A percentile compares a stretch with the other conserved stretches of the same genome.
Evolutionary conservation across 139 green algal species (phyloP).

Genomic region (Nannochloris sp.): DNA sequence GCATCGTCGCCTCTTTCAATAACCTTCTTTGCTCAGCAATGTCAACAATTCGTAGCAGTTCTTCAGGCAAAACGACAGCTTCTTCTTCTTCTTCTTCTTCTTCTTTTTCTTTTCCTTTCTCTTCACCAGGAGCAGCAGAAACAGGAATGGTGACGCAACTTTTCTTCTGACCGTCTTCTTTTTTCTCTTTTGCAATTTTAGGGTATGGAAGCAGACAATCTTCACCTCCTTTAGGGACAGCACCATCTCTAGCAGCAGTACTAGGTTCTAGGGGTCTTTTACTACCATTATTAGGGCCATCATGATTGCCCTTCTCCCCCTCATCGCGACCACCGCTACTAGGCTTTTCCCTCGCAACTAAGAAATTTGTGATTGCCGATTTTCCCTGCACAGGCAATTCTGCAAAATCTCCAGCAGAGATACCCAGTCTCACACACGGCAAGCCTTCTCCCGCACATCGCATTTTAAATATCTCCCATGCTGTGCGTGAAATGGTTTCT

Average conservation of each 20-base stretch:
- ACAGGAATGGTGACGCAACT: neutral
- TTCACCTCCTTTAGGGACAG: neutral
- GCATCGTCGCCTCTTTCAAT: conserved; percentile 9
- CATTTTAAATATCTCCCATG: conserved; percentile 1
- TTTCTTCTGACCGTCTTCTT: neutral
- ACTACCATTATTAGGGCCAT: neutral
- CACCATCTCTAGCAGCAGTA: neutral
- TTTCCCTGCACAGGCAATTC: conserved; percentile 5
- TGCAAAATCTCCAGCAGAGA: conserved; percentile 50
- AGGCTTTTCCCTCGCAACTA: conserved; percentile 3
- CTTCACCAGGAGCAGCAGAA: neutral
- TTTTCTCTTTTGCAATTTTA: neutral
- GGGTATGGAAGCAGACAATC: neutral
- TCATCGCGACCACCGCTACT: neutral
- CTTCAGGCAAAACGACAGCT: neutral
- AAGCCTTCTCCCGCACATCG: conserved; percentile 36
- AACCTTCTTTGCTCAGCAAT: conserved; percentile 23
- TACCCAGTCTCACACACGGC: conserved; percentile 54
- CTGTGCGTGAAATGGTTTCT: neutral
- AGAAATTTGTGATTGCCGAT: conserved; percentile 32
- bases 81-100: neutral
- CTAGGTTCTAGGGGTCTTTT: neutral
- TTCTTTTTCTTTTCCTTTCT: neutral
- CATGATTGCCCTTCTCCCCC: neutral
- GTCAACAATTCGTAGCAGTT: conserved; percentile 4